Evolutionary conservation across 2,329 filamentous ascomycete species (phyloP), one percentile per base, ranked within the genome.

Genomic region (Pleurostoma richardsiae): DNA sequence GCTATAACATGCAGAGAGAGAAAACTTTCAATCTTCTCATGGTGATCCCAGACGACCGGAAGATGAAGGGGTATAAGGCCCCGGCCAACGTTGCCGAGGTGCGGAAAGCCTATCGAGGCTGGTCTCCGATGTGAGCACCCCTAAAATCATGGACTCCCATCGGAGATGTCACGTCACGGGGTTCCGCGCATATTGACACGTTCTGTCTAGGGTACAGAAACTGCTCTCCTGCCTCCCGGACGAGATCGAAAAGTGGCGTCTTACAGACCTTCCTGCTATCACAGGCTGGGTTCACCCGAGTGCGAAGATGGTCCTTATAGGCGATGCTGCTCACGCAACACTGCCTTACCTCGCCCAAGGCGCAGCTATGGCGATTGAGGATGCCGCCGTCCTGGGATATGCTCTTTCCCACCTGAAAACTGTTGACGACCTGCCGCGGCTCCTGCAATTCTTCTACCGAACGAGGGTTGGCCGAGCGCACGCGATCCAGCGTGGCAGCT

Each of bases 291-390:
- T 5, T 40, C 5, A 47, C n/a, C 10, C 4, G 4, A 39, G 48
- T 4, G 66, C 65, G 3, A 63, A 65, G 36, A 64, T 72, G 8
- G 60, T 68, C 1, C 56, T 74, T 4, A 49, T 74, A 5, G 73
- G 73, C 10, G 73, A 77, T 56, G 71, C 73, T 1, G 73, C 72
- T 2, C 73, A 76, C 57, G 70, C 72, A 10, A 43, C 41, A 4
- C 40, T 47, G 2, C 59, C 59, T 0, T 59, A 54, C 41, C 54
- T 58, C 36, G 59, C 50, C 3, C 49, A 53, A 3, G 56, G 57
- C 1, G 56, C 53, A 1, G 58, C 50, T 3, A 51, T 54, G 52
- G 56, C 54, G 1, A 50, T 61, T 4, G 57, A 60, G n/a, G 58
- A 59, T 11, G 54, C 52, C 2, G 52, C 51, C n/a, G 44, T 59